Evolutionary conservation across 164 flowering plant species (phyloP), one percentile per base, ranked within the genome.

Genomic region (Protea cynaroides): DNA sequence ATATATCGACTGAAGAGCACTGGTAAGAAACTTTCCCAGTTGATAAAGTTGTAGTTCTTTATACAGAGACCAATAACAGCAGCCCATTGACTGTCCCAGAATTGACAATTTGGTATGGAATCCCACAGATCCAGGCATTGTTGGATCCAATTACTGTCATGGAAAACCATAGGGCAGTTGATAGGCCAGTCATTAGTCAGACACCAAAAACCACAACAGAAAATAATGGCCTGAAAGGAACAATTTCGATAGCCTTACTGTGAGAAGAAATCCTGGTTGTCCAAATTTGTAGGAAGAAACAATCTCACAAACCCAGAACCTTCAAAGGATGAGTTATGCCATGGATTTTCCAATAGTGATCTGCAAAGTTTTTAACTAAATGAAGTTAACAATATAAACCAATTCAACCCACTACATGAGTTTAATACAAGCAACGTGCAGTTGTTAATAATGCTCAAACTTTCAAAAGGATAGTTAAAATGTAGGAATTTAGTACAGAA

Each of bases 11-110:
- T 80, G 75, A 86, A 91, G 59, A 94, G 92, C 37, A 68, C 73
- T 0, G 96, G 89, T 47, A 94, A 69, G 72, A 81, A 82, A 54
- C 61, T 47, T 61, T 94, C 96, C 99, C 96, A 94, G 63, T 87
- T 79, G 63, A 87, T 75, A 53, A 58, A 75, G 25, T 47, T 70
- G 76, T 69, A 85, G 74, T 78, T 85, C 81, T 86, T 89, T 69
- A 89, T 74, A 61, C 89, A 86, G 64, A 95, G 96, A 58, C 93
- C 92, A 59, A 84, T 75, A 64, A 94, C 70, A 59, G 81, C 85
- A 25, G 90, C 77, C 97, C 97, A 94, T 62, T 94, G 99, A 74
- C 89, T 80, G 74, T 94, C 87, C 99, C 99, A 94, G 65, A 94
- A 94, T 69, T 82, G 96, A 75, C 92, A 89, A 75, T 86, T 94